Percentiles rank a stretch among this genome's conserved stretches.
Evolutionary conservation across 2,329 filamentous ascomycete species (phyloP).

Genomic region (Trichoderma afroharzianum): DNA sequence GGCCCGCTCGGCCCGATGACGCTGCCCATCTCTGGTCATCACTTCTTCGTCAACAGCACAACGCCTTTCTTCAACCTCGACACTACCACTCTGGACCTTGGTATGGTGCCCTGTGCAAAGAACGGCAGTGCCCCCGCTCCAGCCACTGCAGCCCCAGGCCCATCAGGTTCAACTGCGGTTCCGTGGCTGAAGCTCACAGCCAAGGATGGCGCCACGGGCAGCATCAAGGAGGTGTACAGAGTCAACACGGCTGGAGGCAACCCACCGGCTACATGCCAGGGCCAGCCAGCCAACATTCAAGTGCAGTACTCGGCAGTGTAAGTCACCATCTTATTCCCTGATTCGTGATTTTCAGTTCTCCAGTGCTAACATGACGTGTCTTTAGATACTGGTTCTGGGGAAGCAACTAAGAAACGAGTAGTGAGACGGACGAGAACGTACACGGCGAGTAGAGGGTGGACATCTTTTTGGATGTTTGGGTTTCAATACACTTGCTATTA

Average conservation of each 20-base stretch:
- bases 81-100: constrained; percentile 50
- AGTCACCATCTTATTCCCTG: constrained; percentile 39
- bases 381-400: constrained; percentile 40
- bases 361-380: constrained; percentile 14
- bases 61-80: constrained; percentile 80
- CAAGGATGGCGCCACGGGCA: constrained; percentile 50
- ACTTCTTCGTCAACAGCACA: constrained; percentile 71
- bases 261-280: constrained; percentile 69
- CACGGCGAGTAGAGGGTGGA: not conserved
- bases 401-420: not conserved
- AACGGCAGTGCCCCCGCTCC: constrained; percentile 61
- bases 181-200: constrained; percentile 73
- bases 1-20: constrained; percentile 52
- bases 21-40: constrained; percentile 66
- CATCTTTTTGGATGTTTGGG: not conserved
- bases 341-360: too few species aligned
- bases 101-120: constrained; percentile 61
- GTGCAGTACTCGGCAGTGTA: constrained; percentile 83
- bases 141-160: constrained; percentile 53
- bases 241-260: constrained; percentile 79
- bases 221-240: constrained; percentile 74
- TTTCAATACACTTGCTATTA: not conserved
- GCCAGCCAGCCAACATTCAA: constrained; percentile 59
- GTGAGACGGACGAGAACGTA: not conserved
- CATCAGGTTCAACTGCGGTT: constrained; percentile 64